phyloP scores from a whole-genome alignment of 23 red algal genomes.

The Gracilaria domingensis region DNA sequence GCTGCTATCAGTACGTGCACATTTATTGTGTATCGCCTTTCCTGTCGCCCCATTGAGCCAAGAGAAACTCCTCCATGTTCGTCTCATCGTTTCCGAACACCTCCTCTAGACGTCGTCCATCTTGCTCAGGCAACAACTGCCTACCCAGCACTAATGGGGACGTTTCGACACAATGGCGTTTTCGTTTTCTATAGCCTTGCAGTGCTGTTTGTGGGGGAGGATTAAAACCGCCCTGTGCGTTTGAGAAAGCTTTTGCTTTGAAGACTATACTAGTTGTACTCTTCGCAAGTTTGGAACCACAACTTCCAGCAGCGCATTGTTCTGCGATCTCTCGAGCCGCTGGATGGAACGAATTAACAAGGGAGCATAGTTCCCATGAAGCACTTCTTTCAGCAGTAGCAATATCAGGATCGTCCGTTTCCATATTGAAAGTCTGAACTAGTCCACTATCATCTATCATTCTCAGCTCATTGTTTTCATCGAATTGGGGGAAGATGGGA shows the following conservation, averaged over 20 bases:
- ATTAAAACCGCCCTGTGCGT: constrained; percentile 55
- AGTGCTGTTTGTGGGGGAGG: constrained; percentile 13
- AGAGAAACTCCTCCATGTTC: constrained; percentile 9
- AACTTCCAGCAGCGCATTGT: constrained; percentile 33
- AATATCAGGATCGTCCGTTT: constrained; percentile 57
- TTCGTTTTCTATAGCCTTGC: neutral
- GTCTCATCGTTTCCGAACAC: neutral
- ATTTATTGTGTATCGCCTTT: neutral
- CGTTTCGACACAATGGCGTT: neutral
- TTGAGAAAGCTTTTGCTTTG: constrained; percentile 37
- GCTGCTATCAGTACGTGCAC: neutral
- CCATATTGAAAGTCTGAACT: constrained; percentile 39
- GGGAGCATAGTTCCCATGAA: constrained; percentile 46
- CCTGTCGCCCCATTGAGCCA: constrained; percentile 6
- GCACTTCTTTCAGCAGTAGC: constrained; percentile 44
- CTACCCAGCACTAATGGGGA: neutral
- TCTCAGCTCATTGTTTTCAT: constrained; percentile 39
- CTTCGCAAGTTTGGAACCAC: constrained; percentile 51
- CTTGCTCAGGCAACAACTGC: neutral
- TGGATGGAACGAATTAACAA: constrained; percentile 55
- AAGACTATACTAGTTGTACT: constrained; percentile 32
- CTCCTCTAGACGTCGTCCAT: neutral
- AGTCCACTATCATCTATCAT: constrained; percentile 8
- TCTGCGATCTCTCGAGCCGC: constrained; percentile 31
- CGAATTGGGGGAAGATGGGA: constrained; percentile 20